These are phyloP conservation scores for Cryptosporidium viatorum DNA, from an alignment of 169 alveolate genomes.

Conservation along the genomic window DNA sequence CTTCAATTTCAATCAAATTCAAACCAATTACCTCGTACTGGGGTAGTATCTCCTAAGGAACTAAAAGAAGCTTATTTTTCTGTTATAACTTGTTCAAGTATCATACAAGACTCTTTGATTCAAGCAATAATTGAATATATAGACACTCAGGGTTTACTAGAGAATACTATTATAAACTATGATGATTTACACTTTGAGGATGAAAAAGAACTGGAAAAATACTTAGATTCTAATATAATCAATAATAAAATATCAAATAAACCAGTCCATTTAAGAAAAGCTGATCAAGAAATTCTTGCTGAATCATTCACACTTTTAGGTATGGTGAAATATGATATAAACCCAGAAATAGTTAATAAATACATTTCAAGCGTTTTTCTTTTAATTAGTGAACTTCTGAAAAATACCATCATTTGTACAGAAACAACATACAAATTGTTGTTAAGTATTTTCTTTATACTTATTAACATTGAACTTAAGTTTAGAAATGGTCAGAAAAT, in stretches of 20 bases:
- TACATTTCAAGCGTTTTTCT: slow-evolving; percentile 49
- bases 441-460: neutral
- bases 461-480: slow-evolving; percentile 13
- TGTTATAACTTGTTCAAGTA: slow-evolving; percentile 37
- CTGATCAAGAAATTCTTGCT: slow-evolving; percentile 15
- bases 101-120: slow-evolving; percentile 47
- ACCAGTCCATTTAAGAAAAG: slow-evolving; percentile 26
- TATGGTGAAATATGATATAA: slow-evolving; percentile 33
- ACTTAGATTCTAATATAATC: neutral
- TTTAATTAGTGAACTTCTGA: slow-evolving; percentile 22
- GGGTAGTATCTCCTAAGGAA: slow-evolving; percentile 28
- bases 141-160: slow-evolving; percentile 59
- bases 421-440: slow-evolving; percentile 8
- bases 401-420: slow-evolving; percentile 22
- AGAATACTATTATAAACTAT: slow-evolving; percentile 2
- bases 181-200: slow-evolving; percentile 18
- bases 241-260: neutral
- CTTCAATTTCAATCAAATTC: slow-evolving; percentile 40
- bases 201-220: slow-evolving; percentile 8
- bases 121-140: slow-evolving; percentile 50
- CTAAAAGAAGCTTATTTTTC: slow-evolving; percentile 23
- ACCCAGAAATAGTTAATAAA: slow-evolving; percentile 27
- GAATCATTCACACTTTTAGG: slow-evolving; percentile 6
- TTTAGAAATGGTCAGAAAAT: slow-evolving; percentile 14
- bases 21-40: slow-evolving; percentile 1